Evolutionary conservation across 306 rosid species (phyloP).

Genomic region (Oxytropis ochrocephala): DNA sequence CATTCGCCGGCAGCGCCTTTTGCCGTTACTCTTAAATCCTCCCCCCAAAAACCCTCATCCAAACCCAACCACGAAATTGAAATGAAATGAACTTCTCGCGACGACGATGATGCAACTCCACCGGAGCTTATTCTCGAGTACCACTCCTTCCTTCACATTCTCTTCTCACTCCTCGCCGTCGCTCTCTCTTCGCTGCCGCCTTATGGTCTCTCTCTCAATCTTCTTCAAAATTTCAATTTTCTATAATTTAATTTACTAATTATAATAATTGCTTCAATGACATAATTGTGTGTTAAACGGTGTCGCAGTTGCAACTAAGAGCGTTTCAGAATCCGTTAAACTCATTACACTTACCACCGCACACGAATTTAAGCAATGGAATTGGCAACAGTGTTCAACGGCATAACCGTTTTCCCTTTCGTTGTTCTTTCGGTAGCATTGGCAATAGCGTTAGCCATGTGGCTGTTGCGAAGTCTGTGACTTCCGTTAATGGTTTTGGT

Average conservation of each 20-base stretch:
- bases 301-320: constrained; percentile 53
- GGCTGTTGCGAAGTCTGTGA: constrained; percentile 12
- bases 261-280: neutral
- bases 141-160: neutral
- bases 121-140: constrained; percentile 38
- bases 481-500: constrained; percentile 20
- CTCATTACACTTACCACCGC: constrained; percentile 18
- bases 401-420: constrained; percentile 22
- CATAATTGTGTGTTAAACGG: neutral
- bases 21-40: neutral
- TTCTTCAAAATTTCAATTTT: neutral
- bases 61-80: neutral
- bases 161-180: constrained; percentile 25
- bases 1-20: no score
- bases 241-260: neutral
- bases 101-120: constrained; percentile 53
- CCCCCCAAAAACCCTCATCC: neutral
- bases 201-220: constrained; percentile 41
- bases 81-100: constrained; percentile 18
- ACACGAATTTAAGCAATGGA: constrained; percentile 14
- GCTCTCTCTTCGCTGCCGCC: constrained; percentile 30
- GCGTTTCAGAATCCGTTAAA: constrained; percentile 29
- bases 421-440: constrained; percentile 12
- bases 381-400: constrained; percentile 15
- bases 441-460: constrained; percentile 9